phyloP scores from a whole-genome alignment of 2,329 filamentous ascomycete species.

The Dendryphion nanum region DNA sequence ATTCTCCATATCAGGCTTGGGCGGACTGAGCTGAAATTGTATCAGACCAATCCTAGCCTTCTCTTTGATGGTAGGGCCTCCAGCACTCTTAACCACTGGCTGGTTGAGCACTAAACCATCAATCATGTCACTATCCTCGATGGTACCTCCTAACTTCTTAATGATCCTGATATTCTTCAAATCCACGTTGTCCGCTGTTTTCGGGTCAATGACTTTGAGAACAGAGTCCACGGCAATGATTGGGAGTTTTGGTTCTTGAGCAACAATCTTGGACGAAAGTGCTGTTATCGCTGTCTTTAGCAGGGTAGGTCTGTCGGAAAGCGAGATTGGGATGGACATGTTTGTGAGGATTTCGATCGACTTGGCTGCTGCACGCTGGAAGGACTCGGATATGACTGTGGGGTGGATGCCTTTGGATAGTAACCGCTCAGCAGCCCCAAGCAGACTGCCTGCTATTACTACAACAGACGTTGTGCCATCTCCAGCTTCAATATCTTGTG shows the following conservation, averaged over 20 bases:
- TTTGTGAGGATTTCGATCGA: slow-evolving; percentile 87
- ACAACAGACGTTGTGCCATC: slow-evolving; percentile 98
- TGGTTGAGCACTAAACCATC: slow-evolving; percentile 93
- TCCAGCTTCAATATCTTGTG: slow-evolving; percentile 97
- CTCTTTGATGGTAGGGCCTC: slow-evolving; percentile 88
- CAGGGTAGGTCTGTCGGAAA: slow-evolving; percentile 83
- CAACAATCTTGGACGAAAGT: slow-evolving; percentile 97
- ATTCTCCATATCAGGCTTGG: slow-evolving; percentile 99
- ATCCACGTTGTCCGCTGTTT: slow-evolving; percentile 94
- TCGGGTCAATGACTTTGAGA: slow-evolving; percentile 90
- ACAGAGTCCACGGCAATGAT: slow-evolving; percentile 98
- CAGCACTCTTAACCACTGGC: slow-evolving; percentile 87
- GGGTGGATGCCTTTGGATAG: slow-evolving; percentile 90
- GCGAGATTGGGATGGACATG: slow-evolving; percentile 91
- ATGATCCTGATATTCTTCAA: slow-evolving; percentile 94
- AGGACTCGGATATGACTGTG: slow-evolving; percentile 94
- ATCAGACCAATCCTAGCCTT: slow-evolving; percentile 97
- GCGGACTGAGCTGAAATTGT: slow-evolving; percentile 97
- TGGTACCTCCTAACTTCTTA: slow-evolving; percentile 97
- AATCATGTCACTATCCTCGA: slow-evolving; percentile 96
- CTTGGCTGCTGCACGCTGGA: slow-evolving; percentile 88
- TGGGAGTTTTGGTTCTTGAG: slow-evolving; percentile 94
- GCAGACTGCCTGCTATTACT: slow-evolving; percentile 91
- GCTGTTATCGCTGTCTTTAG: slow-evolving; percentile 97
- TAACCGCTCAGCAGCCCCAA: slow-evolving; percentile 89